These are phyloP conservation scores for Arthrobotrys musiformis DNA, from an alignment of 2,329 filamentous ascomycete species.

Conservation along the genomic window DNA sequence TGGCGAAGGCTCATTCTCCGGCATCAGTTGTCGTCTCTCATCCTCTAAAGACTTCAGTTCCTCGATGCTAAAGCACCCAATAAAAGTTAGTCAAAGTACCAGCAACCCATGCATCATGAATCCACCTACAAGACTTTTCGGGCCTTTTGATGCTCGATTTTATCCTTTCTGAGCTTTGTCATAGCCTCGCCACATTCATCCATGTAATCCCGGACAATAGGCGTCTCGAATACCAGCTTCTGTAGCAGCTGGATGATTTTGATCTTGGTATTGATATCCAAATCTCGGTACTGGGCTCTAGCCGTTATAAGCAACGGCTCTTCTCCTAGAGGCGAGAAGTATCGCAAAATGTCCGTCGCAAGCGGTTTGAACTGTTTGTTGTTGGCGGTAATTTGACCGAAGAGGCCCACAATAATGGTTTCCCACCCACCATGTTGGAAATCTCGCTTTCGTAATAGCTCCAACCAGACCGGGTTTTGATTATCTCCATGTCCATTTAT, in stretches of 20 bases:
- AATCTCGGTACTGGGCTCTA: slow-evolving; percentile 74
- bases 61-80: slow-evolving; percentile 69
- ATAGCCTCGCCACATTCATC: slow-evolving; percentile 92
- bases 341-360: slow-evolving; percentile 81
- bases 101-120: neutral
- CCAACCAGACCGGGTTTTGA: slow-evolving; percentile 79
- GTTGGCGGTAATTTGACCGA: slow-evolving; percentile 84
- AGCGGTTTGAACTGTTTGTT: slow-evolving; percentile 74
- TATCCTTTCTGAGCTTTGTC: slow-evolving; percentile 93
- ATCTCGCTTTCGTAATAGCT: slow-evolving; percentile 81
- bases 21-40: slow-evolving; percentile 76
- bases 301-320: slow-evolving; percentile 82
- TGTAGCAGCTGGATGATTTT: slow-evolving; percentile 85
- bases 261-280: slow-evolving; percentile 86
- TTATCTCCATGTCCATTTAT: slow-evolving; percentile 52
- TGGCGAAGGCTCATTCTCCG: slow-evolving; percentile 76
- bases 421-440: slow-evolving; percentile 93
- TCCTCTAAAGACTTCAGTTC: slow-evolving; percentile 77
- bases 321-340: slow-evolving; percentile 81
- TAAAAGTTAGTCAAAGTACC: slow-evolving; percentile 57
- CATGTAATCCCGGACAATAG: slow-evolving; percentile 85
- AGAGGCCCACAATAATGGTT: slow-evolving; percentile 83
- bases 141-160: slow-evolving; percentile 88
- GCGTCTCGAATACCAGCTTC: slow-evolving; percentile 85
- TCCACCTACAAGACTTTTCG: slow-evolving; percentile 71